Evolutionary conservation across 2,329 filamentous ascomycete species (phyloP).

Genomic region (Raffaelea arxii): DNA sequence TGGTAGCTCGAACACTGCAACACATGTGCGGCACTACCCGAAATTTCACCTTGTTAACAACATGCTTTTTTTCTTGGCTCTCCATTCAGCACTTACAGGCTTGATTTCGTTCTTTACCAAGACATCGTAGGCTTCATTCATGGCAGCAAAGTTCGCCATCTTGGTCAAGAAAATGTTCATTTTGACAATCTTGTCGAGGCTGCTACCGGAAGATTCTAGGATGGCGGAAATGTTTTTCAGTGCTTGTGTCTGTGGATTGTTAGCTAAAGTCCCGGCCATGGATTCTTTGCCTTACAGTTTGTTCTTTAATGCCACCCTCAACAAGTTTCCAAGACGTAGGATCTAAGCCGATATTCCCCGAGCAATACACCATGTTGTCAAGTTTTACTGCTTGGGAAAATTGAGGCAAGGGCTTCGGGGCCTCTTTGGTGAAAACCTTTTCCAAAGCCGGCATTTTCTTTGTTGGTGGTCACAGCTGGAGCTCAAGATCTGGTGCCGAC

Average conservation of each 20-base stretch:
- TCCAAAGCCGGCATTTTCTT: constrained; percentile 6
- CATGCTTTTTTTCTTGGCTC: neutral
- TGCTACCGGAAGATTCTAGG: constrained; percentile 49
- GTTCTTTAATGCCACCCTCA: constrained; percentile 44
- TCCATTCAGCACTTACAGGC: constrained; percentile 26
- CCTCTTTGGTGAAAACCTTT: constrained; percentile 34
- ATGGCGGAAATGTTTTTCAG: constrained; percentile 49
- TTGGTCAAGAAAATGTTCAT: constrained; percentile 55
- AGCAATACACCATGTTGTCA: constrained; percentile 60
- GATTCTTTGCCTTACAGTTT: constrained; percentile 26
- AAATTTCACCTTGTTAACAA: neutral
- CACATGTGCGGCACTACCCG: constrained; percentile 47
- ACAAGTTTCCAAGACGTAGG: constrained; percentile 42
- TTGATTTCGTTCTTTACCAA: constrained; percentile 33
- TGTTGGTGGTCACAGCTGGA: too few relatives aligned
- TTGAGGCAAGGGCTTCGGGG: constrained; percentile 40
- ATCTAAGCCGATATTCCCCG: constrained; percentile 50
- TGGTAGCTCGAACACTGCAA: constrained; percentile 63
- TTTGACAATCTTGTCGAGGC: constrained; percentile 52
- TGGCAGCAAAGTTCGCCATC: constrained; percentile 52
- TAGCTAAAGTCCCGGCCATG: neutral
- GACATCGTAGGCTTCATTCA: constrained; percentile 45
- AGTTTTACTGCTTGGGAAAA: too few relatives aligned
- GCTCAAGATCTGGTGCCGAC: too few relatives aligned
- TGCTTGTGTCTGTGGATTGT: constrained; percentile 25